Percentiles rank a stretch among this genome's conserved stretches.
phyloP scores from a whole-genome alignment of 441 rosid species.

The Francoa sonchifolia region DNA sequence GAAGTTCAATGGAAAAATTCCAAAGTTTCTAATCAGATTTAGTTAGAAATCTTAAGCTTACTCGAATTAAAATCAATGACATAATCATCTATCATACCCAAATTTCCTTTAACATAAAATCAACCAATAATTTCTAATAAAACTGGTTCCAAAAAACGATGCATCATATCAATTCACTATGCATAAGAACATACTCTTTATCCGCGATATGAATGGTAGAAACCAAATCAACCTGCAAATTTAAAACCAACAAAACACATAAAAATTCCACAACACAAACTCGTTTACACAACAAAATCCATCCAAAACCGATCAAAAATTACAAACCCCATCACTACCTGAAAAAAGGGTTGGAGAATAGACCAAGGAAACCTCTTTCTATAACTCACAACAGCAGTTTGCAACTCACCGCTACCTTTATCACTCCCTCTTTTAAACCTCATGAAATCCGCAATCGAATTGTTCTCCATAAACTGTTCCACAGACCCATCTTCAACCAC shows the following conservation, averaged over 20 bases:
- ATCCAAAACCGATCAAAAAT: not conserved
- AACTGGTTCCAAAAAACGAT: too few relatives aligned
- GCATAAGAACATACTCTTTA: conserved; percentile 46
- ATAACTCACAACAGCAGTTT: conserved; percentile 72
- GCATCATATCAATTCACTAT: too few relatives aligned
- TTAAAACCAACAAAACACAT: not conserved
- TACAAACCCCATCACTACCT: conserved; percentile 20
- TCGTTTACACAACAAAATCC: not conserved
- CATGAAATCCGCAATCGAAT: conserved; percentile 77
- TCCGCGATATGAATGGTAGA: conserved; percentile 91
- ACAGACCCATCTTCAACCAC: conserved; percentile 31
- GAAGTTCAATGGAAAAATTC: too few relatives aligned
- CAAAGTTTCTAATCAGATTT: too few relatives aligned
- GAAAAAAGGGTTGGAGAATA: conserved; percentile 60
- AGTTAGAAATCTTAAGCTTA: too few relatives aligned
- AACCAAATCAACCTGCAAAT: conserved; percentile 74
- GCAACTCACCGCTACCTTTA: conserved; percentile 41
- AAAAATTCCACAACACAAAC: not conserved
- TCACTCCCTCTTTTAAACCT: conserved; percentile 43
- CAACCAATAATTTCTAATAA: too few relatives aligned
- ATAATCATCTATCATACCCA: too few relatives aligned
- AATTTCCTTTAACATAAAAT: too few relatives aligned
- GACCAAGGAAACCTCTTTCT: conserved; percentile 77
- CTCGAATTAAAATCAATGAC: too few relatives aligned
- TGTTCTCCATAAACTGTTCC: conserved; percentile 35